Percentiles rank a stretch among this genome's conserved stretches.
Evolutionary conservation across 1,139 yeast genomes (phyloP).

Genomic region (Debaryomyces nepalensis): DNA sequence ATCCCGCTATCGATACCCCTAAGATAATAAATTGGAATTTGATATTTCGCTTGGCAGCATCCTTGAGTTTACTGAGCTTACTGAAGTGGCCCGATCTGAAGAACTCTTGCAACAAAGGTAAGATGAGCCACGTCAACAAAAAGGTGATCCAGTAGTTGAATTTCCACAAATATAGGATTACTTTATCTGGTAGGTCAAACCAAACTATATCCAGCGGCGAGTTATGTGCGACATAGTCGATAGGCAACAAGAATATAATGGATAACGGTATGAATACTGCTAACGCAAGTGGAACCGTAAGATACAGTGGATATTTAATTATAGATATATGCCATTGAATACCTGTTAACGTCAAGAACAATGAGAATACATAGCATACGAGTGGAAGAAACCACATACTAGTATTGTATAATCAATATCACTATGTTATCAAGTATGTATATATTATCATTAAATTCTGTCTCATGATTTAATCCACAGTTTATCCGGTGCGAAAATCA

Average conservation of each 20-base stretch:
- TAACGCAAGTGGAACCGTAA: constrained; percentile 38
- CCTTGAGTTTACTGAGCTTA: constrained; percentile 48
- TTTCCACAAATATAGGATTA: constrained; percentile 68
- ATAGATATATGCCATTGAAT: constrained; percentile 43
- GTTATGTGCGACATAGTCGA: constrained; percentile 46
- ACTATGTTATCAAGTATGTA: background rate
- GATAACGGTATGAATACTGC: constrained; percentile 52
- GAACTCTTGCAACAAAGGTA: constrained; percentile 76
- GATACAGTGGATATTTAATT: constrained; percentile 39
- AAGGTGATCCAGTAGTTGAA: constrained; percentile 82
- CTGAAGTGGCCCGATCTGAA: constrained; percentile 71
- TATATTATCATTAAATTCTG: constrained; percentile 1
- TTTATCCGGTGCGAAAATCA: constrained; percentile 1
- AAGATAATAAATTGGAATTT: constrained; percentile 65
- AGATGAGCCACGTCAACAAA: constrained; percentile 68
- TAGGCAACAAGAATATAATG: constrained; percentile 44
- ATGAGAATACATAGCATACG: constrained; percentile 33
- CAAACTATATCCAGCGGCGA: constrained; percentile 24
- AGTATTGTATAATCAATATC: background rate
- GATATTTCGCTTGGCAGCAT: constrained; percentile 61
- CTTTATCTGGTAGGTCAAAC: constrained; percentile 42
- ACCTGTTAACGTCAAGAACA: constrained; percentile 38
- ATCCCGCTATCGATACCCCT: constrained; percentile 55
- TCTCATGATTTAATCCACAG: constrained; percentile 1
- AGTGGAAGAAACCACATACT: constrained; percentile 38